Evolutionary conservation across 1,139 yeast species (phyloP).

Genomic region (Saccharomyces hybrid): DNA sequence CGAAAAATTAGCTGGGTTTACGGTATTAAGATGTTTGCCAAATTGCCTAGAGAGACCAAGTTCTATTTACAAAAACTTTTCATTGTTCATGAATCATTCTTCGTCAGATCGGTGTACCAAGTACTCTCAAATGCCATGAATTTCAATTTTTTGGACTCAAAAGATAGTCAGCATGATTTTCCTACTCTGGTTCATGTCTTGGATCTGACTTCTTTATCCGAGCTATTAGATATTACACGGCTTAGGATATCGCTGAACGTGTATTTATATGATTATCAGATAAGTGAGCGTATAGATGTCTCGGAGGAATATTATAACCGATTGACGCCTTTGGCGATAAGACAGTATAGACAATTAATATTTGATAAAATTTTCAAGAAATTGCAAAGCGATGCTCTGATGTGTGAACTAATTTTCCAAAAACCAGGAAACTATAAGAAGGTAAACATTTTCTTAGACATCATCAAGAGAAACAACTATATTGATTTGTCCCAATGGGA

Average conservation of each 20-base stretch:
- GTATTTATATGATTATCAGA: slow-evolving; percentile 47
- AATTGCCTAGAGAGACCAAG: slow-evolving; percentile 52
- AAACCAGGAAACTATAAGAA: slow-evolving; percentile 51
- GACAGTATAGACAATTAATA: slow-evolving; percentile 33
- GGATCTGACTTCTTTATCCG: slow-evolving; percentile 55
- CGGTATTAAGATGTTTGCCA: slow-evolving; percentile 67
- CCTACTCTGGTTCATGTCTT: slow-evolving; percentile 21
- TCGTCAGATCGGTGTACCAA: slow-evolving; percentile 72
- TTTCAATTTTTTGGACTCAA: slow-evolving; percentile 34
- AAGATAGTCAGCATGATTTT: slow-evolving; percentile 9
- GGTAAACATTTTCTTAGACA: slow-evolving; percentile 44
- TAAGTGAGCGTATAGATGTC: slow-evolving; percentile 32
- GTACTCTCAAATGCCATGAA: slow-evolving; percentile 56
- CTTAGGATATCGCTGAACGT: slow-evolving; percentile 71
- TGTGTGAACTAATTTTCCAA: slow-evolving; percentile 45
- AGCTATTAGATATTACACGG: slow-evolving; percentile 61
- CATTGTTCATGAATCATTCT: slow-evolving; percentile 89
- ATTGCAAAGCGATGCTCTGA: slow-evolving; percentile 38
- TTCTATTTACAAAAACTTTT: slow-evolving; percentile 55
- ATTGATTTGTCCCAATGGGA: slow-evolving; percentile 59
- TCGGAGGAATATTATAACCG: slow-evolving; percentile 30
- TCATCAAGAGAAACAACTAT: slow-evolving; percentile 47
- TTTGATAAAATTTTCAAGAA: slow-evolving; percentile 43
- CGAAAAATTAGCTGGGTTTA: slow-evolving; percentile 62
- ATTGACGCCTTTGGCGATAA: slow-evolving; percentile 27